A percentile compares a stretch with the other conserved stretches of the same genome.
Evolutionary conservation across 495 filamentous ascomycete species (phyloP).

Genomic region (Daldinia childiae): DNA sequence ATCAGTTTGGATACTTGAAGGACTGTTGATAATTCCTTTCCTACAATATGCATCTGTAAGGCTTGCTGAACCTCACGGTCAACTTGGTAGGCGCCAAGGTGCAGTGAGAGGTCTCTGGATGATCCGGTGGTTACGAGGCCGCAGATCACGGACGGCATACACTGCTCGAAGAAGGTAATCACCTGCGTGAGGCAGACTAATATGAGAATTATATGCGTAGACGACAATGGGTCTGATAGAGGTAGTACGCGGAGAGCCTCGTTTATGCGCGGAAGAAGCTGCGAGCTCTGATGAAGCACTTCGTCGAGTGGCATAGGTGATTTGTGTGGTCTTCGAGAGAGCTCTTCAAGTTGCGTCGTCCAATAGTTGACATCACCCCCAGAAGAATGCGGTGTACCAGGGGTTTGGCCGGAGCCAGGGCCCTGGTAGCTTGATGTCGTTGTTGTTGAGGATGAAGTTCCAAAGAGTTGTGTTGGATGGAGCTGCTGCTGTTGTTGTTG

Average conservation of each 20-base stretch:
- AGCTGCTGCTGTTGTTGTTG: neutral
- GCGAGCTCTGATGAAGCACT: neutral
- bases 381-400: neutral
- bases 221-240: neutral
- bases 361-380: neutral
- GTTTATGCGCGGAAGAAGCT: neutral
- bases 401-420: neutral
- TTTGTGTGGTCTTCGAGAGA: neutral
- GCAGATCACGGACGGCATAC: neutral
- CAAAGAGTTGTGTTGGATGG: neutral
- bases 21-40: neutral
- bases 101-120: neutral
- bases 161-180: neutral
- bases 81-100: neutral
- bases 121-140: neutral
- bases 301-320: neutral
- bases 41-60: neutral
- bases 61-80: neutral
- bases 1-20: neutral
- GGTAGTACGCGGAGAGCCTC: neutral
- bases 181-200: neutral
- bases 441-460: neutral
- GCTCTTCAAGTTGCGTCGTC: neutral
- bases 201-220: constrained; percentile 1
- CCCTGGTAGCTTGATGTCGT: neutral